phyloP scores from a whole-genome alignment of 768 basidiomycete genomes.

The Naganishia friedmannii region DNA sequence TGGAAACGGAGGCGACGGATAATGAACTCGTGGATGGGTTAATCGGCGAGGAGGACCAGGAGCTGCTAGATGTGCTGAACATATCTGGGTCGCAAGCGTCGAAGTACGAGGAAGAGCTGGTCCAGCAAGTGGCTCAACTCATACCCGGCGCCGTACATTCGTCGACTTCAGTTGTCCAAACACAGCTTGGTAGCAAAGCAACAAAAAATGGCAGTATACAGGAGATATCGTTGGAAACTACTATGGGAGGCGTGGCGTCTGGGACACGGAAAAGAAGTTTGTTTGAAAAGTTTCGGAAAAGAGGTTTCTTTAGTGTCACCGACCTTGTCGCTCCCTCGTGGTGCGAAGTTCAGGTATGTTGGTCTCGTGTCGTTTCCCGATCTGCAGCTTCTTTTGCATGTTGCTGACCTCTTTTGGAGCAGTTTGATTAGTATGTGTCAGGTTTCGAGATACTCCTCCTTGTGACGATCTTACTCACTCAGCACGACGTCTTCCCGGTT shows the following conservation, averaged over 20 bases:
- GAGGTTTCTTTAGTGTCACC: slow-evolving; percentile 51
- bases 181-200: not conserved
- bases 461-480: not conserved
- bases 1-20: not conserved
- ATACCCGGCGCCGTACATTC: not conserved
- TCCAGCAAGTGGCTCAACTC: slow-evolving; percentile 23
- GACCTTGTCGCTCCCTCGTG: slow-evolving; percentile 53
- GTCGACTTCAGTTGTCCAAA: not conserved
- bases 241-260: not conserved
- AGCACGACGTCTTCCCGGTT: too few species aligned
- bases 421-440: slow-evolving; percentile 49
- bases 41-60: slow-evolving; percentile 3
- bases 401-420: not conserved
- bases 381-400: slow-evolving; percentile 5
- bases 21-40: not conserved
- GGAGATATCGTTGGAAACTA: not conserved
- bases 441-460: not conserved
- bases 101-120: slow-evolving; percentile 24
- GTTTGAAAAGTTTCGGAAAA: slow-evolving; percentile 41
- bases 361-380: not conserved
- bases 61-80: not conserved
- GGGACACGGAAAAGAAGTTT: slow-evolving; percentile 21
- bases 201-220: not conserved
- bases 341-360: slow-evolving; percentile 48
- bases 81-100: slow-evolving; percentile 23